These are phyloP conservation scores for Fusarium temperatum DNA, from an alignment of 2,329 filamentous ascomycete species.

Conservation along the genomic window DNA sequence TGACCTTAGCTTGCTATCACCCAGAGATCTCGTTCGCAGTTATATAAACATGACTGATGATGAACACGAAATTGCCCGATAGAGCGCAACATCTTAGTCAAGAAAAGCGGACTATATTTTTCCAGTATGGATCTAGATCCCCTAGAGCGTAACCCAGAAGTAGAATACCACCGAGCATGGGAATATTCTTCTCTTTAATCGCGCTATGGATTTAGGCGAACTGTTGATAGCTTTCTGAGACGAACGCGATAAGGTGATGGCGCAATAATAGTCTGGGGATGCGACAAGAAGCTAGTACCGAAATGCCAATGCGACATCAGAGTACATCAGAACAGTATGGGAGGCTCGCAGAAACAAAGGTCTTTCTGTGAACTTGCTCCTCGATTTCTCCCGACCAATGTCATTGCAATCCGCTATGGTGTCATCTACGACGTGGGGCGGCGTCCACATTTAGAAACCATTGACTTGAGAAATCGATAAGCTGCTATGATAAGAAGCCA, in stretches of 20 bases:
- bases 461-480: too few species aligned
- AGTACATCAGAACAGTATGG: neutral
- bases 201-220: neutral
- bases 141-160: neutral
- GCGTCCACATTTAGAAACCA: neutral
- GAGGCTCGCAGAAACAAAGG: neutral
- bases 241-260: neutral
- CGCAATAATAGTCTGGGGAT: neutral
- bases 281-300: neutral
- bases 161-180: neutral
- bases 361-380: neutral
- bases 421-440: neutral
- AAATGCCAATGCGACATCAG: neutral
- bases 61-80: neutral
- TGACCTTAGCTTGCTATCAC: fast-evolving
- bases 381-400: neutral
- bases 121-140: neutral
- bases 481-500: too few species aligned
- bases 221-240: neutral
- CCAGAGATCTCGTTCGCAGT: neutral
- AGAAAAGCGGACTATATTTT: neutral
- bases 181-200: fast-evolving
- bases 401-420: neutral
- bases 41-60: neutral
- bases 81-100: neutral